phyloP scores from a whole-genome alignment of 2,329 filamentous ascomycete genomes.

The Penicillium sp. region DNA sequence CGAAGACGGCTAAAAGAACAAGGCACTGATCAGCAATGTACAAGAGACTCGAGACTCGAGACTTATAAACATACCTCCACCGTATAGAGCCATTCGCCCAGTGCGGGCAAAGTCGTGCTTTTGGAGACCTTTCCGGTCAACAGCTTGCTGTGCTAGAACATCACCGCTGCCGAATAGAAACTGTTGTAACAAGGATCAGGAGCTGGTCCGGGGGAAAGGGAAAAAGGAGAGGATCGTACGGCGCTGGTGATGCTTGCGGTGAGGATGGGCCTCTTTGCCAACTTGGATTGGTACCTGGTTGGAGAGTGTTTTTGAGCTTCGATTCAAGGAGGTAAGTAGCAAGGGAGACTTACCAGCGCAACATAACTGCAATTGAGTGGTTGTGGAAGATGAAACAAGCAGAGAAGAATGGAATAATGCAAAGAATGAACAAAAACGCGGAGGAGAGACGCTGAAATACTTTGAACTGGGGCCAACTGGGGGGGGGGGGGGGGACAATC shows the following conservation, averaged over 20 bases:
- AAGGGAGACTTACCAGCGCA: slow-evolving; percentile 36
- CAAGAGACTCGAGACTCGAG: background rate
- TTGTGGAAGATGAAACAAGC: background rate
- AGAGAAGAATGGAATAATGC: background rate
- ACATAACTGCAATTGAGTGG: slow-evolving; percentile 26
- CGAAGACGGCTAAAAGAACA: slow-evolving; percentile 65
- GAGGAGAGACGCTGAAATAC: background rate
- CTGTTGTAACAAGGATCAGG: slow-evolving; percentile 35
- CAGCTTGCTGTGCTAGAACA: slow-evolving; percentile 82
- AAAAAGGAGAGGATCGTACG: slow-evolving; percentile 38
- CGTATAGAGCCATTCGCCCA: slow-evolving; percentile 51
- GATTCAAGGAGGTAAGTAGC: slow-evolving; percentile 9
- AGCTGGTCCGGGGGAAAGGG: background rate
- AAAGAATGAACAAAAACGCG: slow-evolving; percentile 6
- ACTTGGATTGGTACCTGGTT: slow-evolving; percentile 76
- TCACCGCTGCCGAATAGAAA: slow-evolving; percentile 92
- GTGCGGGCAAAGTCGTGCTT: slow-evolving; percentile 66
- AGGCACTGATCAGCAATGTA: background rate
- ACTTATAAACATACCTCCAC: slow-evolving; percentile 43
- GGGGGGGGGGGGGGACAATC: slow-evolving; percentile 15
- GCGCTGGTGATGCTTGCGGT: slow-evolving; percentile 90
- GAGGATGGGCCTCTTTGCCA: slow-evolving; percentile 78
- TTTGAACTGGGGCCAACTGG: slow-evolving; percentile 2
- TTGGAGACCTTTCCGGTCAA: slow-evolving; percentile 75
- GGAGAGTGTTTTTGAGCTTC: slow-evolving; percentile 16